Evolutionary conservation across 768 basidiomycete genomes (phyloP), one percentile per base, ranked within the genome.

Genomic region (Collybiopsis confluens): DNA sequence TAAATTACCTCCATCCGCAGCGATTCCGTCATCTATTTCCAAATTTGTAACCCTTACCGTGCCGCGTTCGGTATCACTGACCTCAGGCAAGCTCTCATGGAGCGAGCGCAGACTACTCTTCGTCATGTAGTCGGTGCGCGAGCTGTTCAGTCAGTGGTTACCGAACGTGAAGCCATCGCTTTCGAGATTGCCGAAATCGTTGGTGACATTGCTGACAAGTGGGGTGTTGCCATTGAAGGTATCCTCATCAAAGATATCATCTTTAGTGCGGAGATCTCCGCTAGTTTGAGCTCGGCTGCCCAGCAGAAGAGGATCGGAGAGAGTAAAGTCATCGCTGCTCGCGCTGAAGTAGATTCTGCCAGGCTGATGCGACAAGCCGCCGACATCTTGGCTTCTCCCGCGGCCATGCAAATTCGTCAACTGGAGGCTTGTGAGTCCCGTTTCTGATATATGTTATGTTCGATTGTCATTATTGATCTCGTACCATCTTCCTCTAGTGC

Each of bases 271-370:
- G 96, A 98, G 55, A 83, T 99, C 16, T 85, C 93, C 49, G 86
- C 92, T 8, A 92, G 91, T 16, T 79, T 99, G 45, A 96, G 93
- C 11, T 90, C 88, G 58, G 96, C 96, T 35, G 96, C 96, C 18
- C 95, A 97, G 65, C 93, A 96, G 72, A 97, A 97, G 81, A 83
- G 96, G 56, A 85, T 98, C 55, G 96, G 94, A 70, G 96, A 98
- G 73, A 86, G 85, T 64, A 98, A 98, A 72, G 91, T 96, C 66
- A 96, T 97, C 62, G 92, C 92, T 50, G 94, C 93, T 1, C 84
- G 93, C 55, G 96, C 95, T 13, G 95, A 97, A 73, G 95, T 98
- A 59, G 95, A 97, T 68, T 78, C 93, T 33, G 93, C 94, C 24
- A 82, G 92, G 62, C 82, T 98, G 67, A 98, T 98, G 95, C 82